These are phyloP conservation scores for Kwoniella shivajii DNA, from an alignment of 1,284 basidiomycete genomes.

Conservation along the genomic window DNA sequence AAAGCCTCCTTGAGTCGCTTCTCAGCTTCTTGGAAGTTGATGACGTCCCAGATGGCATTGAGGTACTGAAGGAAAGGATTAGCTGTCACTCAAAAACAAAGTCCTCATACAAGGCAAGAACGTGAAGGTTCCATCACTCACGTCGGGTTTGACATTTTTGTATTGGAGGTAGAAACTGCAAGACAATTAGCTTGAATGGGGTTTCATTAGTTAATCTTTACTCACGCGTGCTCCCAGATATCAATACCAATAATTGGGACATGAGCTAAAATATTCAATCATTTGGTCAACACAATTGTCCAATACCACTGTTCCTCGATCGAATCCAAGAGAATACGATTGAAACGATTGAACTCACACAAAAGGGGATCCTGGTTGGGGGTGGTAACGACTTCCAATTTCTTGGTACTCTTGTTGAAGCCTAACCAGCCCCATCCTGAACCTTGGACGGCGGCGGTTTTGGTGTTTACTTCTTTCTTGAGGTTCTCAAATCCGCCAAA, in stretches of 20 bases:
- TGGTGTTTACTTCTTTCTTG: conserved; percentile 78
- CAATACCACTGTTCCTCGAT: too few species aligned
- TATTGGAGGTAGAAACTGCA: conserved; percentile 76
- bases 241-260: conserved; percentile 92
- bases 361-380: conserved; percentile 96
- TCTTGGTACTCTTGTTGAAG: conserved; percentile 69
- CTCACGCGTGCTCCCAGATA: conserved; percentile 69
- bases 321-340: background rate
- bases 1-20: conserved; percentile 65
- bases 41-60: conserved; percentile 85
- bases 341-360: conserved; percentile 40
- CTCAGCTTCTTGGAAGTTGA: conserved; percentile 90
- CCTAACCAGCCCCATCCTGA: conserved; percentile 99
- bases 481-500: conserved; percentile 80
- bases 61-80: conserved; percentile 65
- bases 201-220: background rate
- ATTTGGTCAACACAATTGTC: too few species aligned
- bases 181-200: background rate
- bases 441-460: conserved; percentile 92
- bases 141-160: conserved; percentile 85
- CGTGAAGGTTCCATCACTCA: conserved; percentile 55
- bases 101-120: too few species aligned
- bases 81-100: too few species aligned
- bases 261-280: conserved; percentile 64
- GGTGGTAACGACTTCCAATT: conserved; percentile 86